Conservation (phyloP, 495 filamentous ascomycete species). For the Neurospora sp. region DNA sequence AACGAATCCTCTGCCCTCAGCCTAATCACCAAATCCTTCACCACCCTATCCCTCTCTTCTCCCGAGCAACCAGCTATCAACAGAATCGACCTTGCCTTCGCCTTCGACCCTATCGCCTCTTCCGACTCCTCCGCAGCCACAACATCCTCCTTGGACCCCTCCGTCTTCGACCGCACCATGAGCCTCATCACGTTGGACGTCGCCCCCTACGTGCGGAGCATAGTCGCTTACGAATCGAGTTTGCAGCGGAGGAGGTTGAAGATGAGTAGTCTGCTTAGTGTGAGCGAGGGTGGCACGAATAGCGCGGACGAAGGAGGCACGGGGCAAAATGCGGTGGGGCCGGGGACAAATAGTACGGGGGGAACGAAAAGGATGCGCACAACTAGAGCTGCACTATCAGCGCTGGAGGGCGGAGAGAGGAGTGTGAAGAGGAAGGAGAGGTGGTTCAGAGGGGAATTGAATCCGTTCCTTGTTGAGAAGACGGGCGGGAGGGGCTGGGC, state of each 20-base stretch:
- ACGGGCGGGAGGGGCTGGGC: conserved; percentile 62
- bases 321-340: neutral
- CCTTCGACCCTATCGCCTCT: conserved; percentile 48
- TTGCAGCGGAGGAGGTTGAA: conserved; percentile 56
- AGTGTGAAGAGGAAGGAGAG: conserved; percentile 60
- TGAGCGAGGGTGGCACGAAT: conserved; percentile 40
- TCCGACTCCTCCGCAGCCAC: conserved; percentile 26
- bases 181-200: conserved; percentile 59
- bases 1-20: conserved; percentile 19
- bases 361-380: conserved; percentile 53
- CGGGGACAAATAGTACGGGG: neutral
- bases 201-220: conserved; percentile 73
- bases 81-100: conserved; percentile 36
- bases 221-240: conserved; percentile 62
- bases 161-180: conserved; percentile 61
- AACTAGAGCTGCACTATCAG: conserved; percentile 71
- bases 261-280: conserved; percentile 41
- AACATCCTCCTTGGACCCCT: conserved; percentile 38
- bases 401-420: conserved; percentile 70
- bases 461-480: conserved; percentile 49
- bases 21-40: conserved; percentile 20
- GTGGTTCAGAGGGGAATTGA: conserved; percentile 65
- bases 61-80: conserved; percentile 15
- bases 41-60: conserved; percentile 4
- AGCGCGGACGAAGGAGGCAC: conserved; percentile 21